phyloP scores from a whole-genome alignment of 2,329 filamentous ascomycete species.

The Endothia cerciana region DNA sequence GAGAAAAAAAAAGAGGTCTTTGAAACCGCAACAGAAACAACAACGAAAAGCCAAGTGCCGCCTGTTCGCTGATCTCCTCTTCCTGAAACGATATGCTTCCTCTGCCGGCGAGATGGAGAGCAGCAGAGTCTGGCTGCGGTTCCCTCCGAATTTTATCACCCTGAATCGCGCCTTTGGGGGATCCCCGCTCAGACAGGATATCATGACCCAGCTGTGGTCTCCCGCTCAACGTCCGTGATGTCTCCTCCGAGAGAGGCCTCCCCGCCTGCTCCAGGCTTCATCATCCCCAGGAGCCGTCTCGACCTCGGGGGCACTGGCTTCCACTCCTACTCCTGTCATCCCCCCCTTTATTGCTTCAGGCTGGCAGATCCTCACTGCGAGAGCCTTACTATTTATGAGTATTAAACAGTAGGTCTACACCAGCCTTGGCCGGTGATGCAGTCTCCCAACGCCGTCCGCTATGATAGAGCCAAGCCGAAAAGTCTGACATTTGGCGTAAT shows the following conservation, averaged over 20 bases:
- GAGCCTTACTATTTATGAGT: slow-evolving; percentile 30
- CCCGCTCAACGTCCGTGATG: not conserved
- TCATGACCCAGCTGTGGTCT: not conserved
- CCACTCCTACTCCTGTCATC: not conserved
- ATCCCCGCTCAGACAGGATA: not conserved
- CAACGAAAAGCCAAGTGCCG: slow-evolving; percentile 25
- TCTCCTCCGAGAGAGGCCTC: not conserved
- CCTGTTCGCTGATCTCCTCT: slow-evolving; percentile 25
- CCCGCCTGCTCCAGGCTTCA: not conserved
- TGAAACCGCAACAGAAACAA: slow-evolving; percentile 13
- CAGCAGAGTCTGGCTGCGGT: slow-evolving; percentile 15
- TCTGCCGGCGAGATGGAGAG: slow-evolving; percentile 11
- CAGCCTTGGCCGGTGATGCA: slow-evolving; percentile 29
- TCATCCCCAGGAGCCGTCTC: slow-evolving; percentile 9
- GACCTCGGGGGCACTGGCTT: not conserved
- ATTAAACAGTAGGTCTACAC: slow-evolving; percentile 43
- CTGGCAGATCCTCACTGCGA: slow-evolving; percentile 29
- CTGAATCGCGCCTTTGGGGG: not conserved
- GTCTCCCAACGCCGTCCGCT: slow-evolving; percentile 58
- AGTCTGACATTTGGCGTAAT: slow-evolving; percentile 26
- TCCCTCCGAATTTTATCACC: not conserved
- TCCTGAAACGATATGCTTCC: slow-evolving; percentile 21
- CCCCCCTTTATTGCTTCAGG: slow-evolving; percentile 21
- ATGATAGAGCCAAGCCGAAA: slow-evolving; percentile 44
- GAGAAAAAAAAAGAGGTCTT: slow-evolving; percentile 17